Evolutionary conservation across 306 rosid species (phyloP), one percentile per base, ranked within the genome.

Genomic region (Fagus crenata): DNA sequence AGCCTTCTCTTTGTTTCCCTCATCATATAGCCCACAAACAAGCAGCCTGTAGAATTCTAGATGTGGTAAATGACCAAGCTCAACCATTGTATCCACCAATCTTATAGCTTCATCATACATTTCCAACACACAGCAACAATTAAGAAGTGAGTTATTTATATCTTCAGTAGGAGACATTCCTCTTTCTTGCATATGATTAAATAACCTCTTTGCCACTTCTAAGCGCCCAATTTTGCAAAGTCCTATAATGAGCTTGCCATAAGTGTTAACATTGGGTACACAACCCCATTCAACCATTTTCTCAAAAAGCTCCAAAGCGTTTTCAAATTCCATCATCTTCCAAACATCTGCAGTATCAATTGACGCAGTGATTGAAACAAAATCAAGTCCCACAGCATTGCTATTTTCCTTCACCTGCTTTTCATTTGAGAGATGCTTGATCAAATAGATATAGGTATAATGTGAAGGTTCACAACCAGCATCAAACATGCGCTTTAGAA

Each of bases 401-500:
- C 72, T 71, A 33, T 75, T 75, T 56, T 69, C 78, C 69, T 79
- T 75, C 71, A 49, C 77, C 46, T 39, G 41, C 75, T 75, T 85
- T 73, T 81, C 85, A 69, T 71, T 82, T 35, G 78, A 73, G 53
- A 93, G 83, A 87, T 89, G 91, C 83, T 88, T 91, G 83, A 93
- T 58, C 76, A 93, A 83, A 73, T 77, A 82, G 73, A 75, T 75
- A 79, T 88, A 91, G 54, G 90, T 91, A 74, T 78, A 82, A 72
- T 70, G 81, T 31, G 92, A 91, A 76, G 97, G 97, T 72, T 88
- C 93, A 77, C 90, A 91, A 75, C 85, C 86, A 74, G 86, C 76
- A 85, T 77, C 71, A 60, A 72, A 82, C 98, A 93, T 91, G 73
- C 82, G 80, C 81, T 87, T 86, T 74, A 93, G 84, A 78, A 91